A percentile compares a stretch with the other conserved stretches of the same genome.
Evolutionary conservation across 805 yeast genomes (phyloP).

Genomic region (Candida chilensis): DNA sequence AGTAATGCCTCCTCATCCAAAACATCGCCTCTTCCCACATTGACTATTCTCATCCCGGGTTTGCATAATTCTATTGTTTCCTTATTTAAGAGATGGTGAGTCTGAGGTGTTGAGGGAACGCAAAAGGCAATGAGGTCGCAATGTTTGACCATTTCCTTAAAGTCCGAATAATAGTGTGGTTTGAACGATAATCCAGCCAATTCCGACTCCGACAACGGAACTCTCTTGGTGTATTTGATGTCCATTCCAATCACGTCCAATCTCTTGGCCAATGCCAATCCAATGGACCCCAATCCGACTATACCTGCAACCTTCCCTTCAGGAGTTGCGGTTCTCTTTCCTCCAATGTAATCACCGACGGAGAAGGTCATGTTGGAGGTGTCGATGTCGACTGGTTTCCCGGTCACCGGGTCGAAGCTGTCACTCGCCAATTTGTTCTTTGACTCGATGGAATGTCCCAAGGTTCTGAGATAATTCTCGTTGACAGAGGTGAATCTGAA

Average conservation of each 20-base stretch:
- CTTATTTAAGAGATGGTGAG: conserved; percentile 36
- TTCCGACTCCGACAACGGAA: conserved; percentile 21
- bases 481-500: conserved; percentile 12
- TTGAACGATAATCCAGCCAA: conserved; percentile 16
- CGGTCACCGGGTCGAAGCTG: conserved; percentile 4
- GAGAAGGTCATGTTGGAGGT: conserved; percentile 11
- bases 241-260: conserved; percentile 55
- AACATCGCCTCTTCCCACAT: conserved; percentile 52
- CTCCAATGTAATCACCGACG: conserved; percentile 34
- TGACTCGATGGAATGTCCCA: conserved; percentile 5
- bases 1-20: conserved; percentile 44
- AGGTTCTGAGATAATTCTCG: conserved; percentile 6
- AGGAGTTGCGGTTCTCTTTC: conserved; percentile 38
- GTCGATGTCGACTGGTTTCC: background rate
- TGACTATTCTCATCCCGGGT: conserved; percentile 38
- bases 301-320: conserved; percentile 49
- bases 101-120: conserved; percentile 47
- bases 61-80: conserved; percentile 25
- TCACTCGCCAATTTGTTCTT: no score
- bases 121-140: conserved; percentile 48
- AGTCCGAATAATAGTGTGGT: conserved; percentile 21
- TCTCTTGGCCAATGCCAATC: conserved; percentile 51
- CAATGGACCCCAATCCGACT: conserved; percentile 73
- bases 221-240: conserved; percentile 53
- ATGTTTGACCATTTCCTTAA: conserved; percentile 20